phyloP scores from a whole-genome alignment of 345 rosid genomes.

The Viola odorata region DNA sequence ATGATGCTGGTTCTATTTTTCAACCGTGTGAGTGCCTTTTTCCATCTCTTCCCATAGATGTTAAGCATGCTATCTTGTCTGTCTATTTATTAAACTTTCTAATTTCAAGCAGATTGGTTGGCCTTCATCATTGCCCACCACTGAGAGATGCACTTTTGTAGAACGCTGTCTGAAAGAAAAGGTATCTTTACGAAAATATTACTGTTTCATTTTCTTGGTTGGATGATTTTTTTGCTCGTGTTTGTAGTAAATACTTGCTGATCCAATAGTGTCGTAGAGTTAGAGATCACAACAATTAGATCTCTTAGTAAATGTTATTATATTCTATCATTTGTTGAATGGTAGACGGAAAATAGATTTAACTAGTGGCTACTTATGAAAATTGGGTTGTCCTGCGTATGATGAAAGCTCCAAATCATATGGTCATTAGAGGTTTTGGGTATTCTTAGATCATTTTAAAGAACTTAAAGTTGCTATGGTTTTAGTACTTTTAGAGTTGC shows the following conservation, averaged over 20 bases:
- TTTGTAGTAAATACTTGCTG: not conserved
- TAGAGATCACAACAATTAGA: not conserved
- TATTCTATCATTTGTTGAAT: no score
- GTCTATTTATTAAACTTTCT: constrained; percentile 1
- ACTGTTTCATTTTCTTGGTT: not conserved
- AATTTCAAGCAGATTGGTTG: constrained; percentile 68
- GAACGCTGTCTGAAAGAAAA: constrained; percentile 67
- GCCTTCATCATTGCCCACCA: constrained; percentile 93
- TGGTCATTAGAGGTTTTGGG: no score
- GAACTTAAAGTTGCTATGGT: no score
- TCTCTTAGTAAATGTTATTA: not conserved
- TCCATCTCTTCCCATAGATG: not conserved
- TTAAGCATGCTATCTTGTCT: constrained; percentile 1
- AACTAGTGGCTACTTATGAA: no score
- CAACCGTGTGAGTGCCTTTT: constrained; percentile 47
- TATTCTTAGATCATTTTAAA: no score
- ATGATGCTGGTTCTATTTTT: constrained; percentile 77
- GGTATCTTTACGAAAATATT: constrained; percentile 32
- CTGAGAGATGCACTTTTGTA: constrained; percentile 61
- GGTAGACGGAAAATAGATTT: no score
- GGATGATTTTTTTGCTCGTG: not conserved
- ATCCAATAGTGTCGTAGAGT: not conserved
- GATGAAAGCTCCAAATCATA: no score
- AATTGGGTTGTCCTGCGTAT: no score
- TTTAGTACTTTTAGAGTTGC: no score